Evolutionary conservation across 1,284 basidiomycete species (phyloP).

Genomic region (Cyathus olla): DNA sequence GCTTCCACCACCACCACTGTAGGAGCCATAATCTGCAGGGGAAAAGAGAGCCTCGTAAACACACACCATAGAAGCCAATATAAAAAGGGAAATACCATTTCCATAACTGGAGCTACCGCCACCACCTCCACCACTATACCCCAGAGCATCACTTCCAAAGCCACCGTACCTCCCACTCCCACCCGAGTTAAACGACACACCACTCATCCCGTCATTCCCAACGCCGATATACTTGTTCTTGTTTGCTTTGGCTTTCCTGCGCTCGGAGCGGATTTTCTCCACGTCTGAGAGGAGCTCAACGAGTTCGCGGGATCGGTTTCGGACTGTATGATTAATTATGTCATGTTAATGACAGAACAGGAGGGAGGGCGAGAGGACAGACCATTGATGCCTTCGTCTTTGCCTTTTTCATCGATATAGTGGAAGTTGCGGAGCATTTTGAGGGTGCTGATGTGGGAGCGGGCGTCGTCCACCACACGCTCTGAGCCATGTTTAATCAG

Average conservation of each 20-base stretch:
- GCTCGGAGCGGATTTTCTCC: constrained; percentile 90
- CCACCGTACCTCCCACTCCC: constrained; percentile 53
- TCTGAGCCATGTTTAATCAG: constrained; percentile 99
- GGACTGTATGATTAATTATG: constrained; percentile 68
- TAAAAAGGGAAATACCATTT: constrained; percentile 33
- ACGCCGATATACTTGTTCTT: constrained; percentile 91
- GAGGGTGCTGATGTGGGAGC: constrained; percentile 94
- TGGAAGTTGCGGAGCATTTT: constrained; percentile 99
- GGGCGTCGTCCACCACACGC: constrained; percentile 97
- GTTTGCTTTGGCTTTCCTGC: constrained; percentile 95
- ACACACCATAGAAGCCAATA: neutral
- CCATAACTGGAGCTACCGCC: constrained; percentile 48
- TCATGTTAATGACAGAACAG: too few species aligned
- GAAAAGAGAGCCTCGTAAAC: constrained; percentile 1
- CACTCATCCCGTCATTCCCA: constrained; percentile 77
- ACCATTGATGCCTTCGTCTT: constrained; percentile 99
- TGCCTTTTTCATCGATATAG: constrained; percentile 98
- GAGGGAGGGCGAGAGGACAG: constrained; percentile 32
- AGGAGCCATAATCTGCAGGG: constrained; percentile 37
- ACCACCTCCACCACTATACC: constrained; percentile 41
- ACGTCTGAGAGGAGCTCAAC: constrained; percentile 92
- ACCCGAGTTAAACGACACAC: constrained; percentile 65
- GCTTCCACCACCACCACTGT: constrained; percentile 43
- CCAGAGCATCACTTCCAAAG: constrained; percentile 56
- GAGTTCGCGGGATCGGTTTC: constrained; percentile 94